These are phyloP conservation scores for Solanum piurae DNA, from an alignment of 257 asterid genomes.

Conservation along the genomic window DNA sequence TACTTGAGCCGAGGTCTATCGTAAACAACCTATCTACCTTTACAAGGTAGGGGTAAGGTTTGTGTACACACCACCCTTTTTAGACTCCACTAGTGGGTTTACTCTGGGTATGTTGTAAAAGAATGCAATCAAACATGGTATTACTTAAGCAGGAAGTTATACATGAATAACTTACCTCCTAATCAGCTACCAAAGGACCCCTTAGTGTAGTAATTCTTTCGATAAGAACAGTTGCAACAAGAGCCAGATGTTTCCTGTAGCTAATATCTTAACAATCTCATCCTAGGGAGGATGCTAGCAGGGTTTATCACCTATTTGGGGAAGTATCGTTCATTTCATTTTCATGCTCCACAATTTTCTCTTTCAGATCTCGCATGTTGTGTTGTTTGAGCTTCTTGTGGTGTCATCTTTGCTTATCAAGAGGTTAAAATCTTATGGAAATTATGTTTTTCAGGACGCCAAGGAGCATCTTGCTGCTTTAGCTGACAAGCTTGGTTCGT, in stretches of 20 bases:
- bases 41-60: not conserved
- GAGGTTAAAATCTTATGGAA: not conserved
- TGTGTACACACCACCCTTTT: not conserved
- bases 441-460: conserved; percentile 63
- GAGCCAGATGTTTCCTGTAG: not conserved
- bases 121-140: not conserved
- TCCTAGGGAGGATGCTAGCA: not conserved
- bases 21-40: not conserved
- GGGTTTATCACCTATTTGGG: not conserved
- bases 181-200: not conserved
- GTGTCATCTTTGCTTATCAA: not conserved
- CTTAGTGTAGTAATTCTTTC: not conserved
- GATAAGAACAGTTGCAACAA: not conserved
- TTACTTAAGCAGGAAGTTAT: not conserved
- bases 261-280: not conserved
- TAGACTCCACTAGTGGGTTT: not conserved
- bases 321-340: not conserved
- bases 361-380: not conserved
- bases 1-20: not conserved
- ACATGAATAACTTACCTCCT: not conserved
- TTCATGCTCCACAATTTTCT: not conserved
- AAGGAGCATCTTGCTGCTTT: conserved; percentile 96
- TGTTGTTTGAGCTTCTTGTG: not conserved
- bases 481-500: conserved; percentile 92
- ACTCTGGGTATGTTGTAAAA: not conserved